Evolutionary conservation across 306 rosid species (phyloP), one percentile per base, ranked within the genome.

Genomic region (Fragaria ananassa): DNA sequence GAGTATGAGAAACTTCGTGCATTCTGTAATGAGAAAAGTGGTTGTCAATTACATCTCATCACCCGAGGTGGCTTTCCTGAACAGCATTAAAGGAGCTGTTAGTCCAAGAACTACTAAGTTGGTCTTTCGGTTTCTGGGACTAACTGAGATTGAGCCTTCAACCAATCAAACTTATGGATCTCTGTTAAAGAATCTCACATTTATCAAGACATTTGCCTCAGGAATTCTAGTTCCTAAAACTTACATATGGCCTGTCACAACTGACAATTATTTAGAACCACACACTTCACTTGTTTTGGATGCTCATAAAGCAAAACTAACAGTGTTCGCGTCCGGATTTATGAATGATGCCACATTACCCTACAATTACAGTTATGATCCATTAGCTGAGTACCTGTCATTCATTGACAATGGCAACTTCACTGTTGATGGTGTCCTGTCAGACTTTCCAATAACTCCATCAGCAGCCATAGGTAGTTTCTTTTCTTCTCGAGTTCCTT

Each of bases 371-470:
- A 96, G 97, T 81, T 92, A 82, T 74, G 99, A 96, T 80, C 98
- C 97, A 80, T 39, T 89, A 42, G 54, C 97, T 6, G 96, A 96
- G 82, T 85, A 68, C 87, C 83, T 96, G 56, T 80, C 80, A 13
- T 89, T 81, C 81, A 58, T 91, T 14, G 98, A 96, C 85, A 90
- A 89, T 14, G 93, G 87, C 0, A 71, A 83, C 10, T 96, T 96
- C 85, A 78, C 96, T 67, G 91, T 92, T 82, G 96, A 92, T 46
- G 97, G 99, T 57, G 84, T 92, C 80, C 85, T 96, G 34, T 60
- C 97, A 47, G 94, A 96, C 81, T 96, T 92, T 81, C 99, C 97
- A 11, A 39, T 91, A 70, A 87, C 92, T 81, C 79, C 97, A 78
- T 89, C 92, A 3, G 86, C 35, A 74, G 93, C 96, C 67, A 78